A percentile compares a stretch with the other conserved stretches of the same genome.
These are phyloP conservation scores for Aureobasidium zeae DNA, from an alignment of 2,329 filamentous ascomycete species.

Conservation along the genomic window DNA sequence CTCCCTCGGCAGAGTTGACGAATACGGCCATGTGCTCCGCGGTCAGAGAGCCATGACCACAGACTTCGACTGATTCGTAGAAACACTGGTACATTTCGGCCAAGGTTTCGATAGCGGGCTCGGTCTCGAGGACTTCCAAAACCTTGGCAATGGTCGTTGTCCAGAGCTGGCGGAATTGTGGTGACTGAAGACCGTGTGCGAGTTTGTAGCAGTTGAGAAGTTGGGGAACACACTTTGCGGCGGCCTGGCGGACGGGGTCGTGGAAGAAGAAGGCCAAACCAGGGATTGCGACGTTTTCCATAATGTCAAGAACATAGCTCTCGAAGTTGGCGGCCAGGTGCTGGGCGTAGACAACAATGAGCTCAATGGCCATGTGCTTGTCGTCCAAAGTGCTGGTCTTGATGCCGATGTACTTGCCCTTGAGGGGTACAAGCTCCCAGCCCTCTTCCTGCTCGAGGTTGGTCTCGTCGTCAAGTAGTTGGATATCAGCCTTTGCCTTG, in stretches of 20 bases:
- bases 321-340: slow-evolving; percentile 90
- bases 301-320: slow-evolving; percentile 81
- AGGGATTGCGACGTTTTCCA: slow-evolving; percentile 92
- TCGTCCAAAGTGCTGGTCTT: slow-evolving; percentile 94
- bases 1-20: slow-evolving; percentile 74
- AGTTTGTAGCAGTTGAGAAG: slow-evolving; percentile 91
- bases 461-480: slow-evolving; percentile 89
- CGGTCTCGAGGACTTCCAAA: slow-evolving; percentile 83
- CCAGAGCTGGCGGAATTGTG: slow-evolving; percentile 76
- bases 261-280: slow-evolving; percentile 98
- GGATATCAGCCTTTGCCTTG: slow-evolving; percentile 92
- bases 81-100: slow-evolving; percentile 99
- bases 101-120: slow-evolving; percentile 90
- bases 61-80: slow-evolving; percentile 93
- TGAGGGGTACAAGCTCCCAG: slow-evolving; percentile 93
- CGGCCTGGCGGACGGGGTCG: slow-evolving; percentile 89
- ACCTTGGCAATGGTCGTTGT: slow-evolving; percentile 77
- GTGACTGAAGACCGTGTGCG: slow-evolving; percentile 70
- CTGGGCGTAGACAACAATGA: slow-evolving; percentile 93
- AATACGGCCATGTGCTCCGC: slow-evolving; percentile 74
- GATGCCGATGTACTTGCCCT: slow-evolving; percentile 97
- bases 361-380: slow-evolving; percentile 99
- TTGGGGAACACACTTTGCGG: slow-evolving; percentile 88
- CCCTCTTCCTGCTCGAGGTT: slow-evolving; percentile 91
- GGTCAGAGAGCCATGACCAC: slow-evolving; percentile 74